These are phyloP conservation scores for Cercophora newfieldiana DNA, from an alignment of 495 filamentous ascomycete genomes.

Conservation along the genomic window DNA sequence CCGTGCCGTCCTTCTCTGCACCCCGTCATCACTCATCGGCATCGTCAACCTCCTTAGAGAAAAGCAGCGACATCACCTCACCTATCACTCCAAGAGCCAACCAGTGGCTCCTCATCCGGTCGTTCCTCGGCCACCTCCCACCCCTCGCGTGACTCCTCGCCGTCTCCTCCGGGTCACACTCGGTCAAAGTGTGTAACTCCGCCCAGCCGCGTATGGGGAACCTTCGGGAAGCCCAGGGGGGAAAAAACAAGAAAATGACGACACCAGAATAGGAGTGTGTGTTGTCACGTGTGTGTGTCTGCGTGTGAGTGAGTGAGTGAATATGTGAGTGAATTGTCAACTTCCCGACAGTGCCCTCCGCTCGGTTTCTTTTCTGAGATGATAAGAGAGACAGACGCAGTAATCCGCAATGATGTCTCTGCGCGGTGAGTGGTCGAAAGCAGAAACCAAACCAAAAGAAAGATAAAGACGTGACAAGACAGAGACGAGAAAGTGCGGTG, in stretches of 20 bases:
- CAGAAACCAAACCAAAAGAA: background rate
- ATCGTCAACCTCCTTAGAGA: background rate
- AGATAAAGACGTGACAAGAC: background rate
- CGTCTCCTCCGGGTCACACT: background rate
- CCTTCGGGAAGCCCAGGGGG: background rate
- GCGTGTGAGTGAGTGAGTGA: too few species aligned
- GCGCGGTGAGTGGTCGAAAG: background rate
- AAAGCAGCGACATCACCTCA: background rate
- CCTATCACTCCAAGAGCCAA: too few species aligned
- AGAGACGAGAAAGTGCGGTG: background rate
- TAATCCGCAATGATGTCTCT: background rate
- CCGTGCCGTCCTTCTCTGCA: background rate
- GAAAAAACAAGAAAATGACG: background rate
- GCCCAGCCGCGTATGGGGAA: background rate
- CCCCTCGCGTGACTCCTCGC: background rate
- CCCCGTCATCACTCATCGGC: too few species aligned
- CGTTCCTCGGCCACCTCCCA: background rate
- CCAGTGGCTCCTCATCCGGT: background rate
- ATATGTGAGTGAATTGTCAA: too few species aligned
- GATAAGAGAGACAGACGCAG: background rate
- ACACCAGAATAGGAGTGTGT: background rate
- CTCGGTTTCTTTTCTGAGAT: background rate
- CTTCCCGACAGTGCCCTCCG: too few species aligned
- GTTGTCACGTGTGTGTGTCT: background rate
- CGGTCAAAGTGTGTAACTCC: background rate